phyloP scores from a whole-genome alignment of 495 filamentous ascomycete species.

The Hypoxylon intermedium region DNA sequence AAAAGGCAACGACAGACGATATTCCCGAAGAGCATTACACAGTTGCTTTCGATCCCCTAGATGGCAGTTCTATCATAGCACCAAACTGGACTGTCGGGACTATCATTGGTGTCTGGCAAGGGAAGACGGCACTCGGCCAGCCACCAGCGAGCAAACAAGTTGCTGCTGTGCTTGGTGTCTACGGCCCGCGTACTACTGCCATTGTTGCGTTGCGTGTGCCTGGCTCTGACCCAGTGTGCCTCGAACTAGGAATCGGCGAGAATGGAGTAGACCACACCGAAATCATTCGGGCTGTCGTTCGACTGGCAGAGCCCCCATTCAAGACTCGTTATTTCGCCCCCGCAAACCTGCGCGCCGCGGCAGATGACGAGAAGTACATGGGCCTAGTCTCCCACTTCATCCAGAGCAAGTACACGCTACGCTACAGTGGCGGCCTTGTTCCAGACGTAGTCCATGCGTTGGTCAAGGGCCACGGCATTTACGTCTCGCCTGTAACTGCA shows the following conservation, averaged over 20 bases:
- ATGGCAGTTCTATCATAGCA: slow-evolving; percentile 61
- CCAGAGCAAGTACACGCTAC: slow-evolving; percentile 53
- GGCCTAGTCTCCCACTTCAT: slow-evolving; percentile 51
- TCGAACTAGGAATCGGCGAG: slow-evolving; percentile 53
- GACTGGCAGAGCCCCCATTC: slow-evolving; percentile 37
- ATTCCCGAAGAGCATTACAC: slow-evolving; percentile 53
- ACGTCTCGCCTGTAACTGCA: slow-evolving; percentile 55
- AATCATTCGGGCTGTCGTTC: slow-evolving; percentile 46
- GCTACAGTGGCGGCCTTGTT: slow-evolving; percentile 61
- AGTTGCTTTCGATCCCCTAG: slow-evolving; percentile 62
- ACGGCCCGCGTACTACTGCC: slow-evolving; percentile 59
- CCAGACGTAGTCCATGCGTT: slow-evolving; percentile 61
- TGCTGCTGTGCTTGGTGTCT: slow-evolving; percentile 57
- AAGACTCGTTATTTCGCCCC: slow-evolving; percentile 59
- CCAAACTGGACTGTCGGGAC: slow-evolving; percentile 63
- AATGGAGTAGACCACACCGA: slow-evolving; percentile 25
- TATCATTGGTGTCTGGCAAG: slow-evolving; percentile 60
- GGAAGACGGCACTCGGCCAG: slow-evolving; percentile 48
- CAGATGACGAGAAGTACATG: slow-evolving; percentile 52
- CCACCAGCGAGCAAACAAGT: slow-evolving; percentile 47
- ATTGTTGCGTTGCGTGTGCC: slow-evolving; percentile 55
- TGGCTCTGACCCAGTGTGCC: slow-evolving; percentile 37
- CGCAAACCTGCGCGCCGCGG: slow-evolving; percentile 59
- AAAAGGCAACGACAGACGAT: neutral
- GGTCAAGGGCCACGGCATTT: slow-evolving; percentile 60